Percentiles rank a stretch among this genome's conserved stretches.
These are phyloP conservation scores for Fermentozyma sake DNA, from an alignment of 1,139 yeast genomes.

Conservation along the genomic window DNA sequence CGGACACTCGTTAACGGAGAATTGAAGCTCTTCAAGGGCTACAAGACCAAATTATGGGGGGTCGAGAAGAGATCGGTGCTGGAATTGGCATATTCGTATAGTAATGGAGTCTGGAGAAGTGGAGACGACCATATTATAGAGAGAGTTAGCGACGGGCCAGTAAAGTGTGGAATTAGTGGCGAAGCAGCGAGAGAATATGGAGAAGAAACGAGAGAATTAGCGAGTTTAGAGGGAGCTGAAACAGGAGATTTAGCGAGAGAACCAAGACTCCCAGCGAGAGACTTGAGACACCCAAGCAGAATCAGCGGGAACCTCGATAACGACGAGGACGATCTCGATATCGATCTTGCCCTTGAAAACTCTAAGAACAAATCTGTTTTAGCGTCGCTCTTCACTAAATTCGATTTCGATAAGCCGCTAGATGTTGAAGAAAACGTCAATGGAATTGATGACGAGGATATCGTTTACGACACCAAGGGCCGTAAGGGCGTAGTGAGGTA, in stretches of 20 bases:
- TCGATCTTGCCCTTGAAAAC: too few relatives aligned
- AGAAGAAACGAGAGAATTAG: slow-evolving; percentile 18
- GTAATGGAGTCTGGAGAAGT: slow-evolving; percentile 74
- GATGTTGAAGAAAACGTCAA: slow-evolving; percentile 47
- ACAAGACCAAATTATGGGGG: slow-evolving; percentile 88
- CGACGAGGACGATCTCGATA: slow-evolving; percentile 9
- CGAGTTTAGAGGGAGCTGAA: slow-evolving; percentile 17
- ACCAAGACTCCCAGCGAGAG: too few relatives aligned
- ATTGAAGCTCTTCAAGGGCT: slow-evolving; percentile 52
- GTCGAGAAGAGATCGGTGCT: slow-evolving; percentile 59
- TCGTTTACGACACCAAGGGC: slow-evolving; percentile 48
- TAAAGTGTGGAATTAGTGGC: slow-evolving; percentile 23
- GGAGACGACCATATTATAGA: slow-evolving; percentile 81
- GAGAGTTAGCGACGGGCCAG: slow-evolving; percentile 17
- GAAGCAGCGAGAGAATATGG: slow-evolving; percentile 16
- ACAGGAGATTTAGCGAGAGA: too few relatives aligned
- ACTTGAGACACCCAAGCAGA: too few relatives aligned
- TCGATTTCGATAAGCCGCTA: slow-evolving; percentile 61
- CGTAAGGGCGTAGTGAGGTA: slow-evolving; percentile 28
- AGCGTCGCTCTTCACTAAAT: slow-evolving; percentile 46
- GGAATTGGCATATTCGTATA: slow-evolving; percentile 61
- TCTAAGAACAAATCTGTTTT: slow-evolving; percentile 43
- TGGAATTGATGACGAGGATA: slow-evolving; percentile 34
- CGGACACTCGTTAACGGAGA: slow-evolving; percentile 62
- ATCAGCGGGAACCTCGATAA: too few relatives aligned